phyloP scores from a whole-genome alignment of 495 filamentous ascomycete species.

The Jackrogersella minutella region DNA sequence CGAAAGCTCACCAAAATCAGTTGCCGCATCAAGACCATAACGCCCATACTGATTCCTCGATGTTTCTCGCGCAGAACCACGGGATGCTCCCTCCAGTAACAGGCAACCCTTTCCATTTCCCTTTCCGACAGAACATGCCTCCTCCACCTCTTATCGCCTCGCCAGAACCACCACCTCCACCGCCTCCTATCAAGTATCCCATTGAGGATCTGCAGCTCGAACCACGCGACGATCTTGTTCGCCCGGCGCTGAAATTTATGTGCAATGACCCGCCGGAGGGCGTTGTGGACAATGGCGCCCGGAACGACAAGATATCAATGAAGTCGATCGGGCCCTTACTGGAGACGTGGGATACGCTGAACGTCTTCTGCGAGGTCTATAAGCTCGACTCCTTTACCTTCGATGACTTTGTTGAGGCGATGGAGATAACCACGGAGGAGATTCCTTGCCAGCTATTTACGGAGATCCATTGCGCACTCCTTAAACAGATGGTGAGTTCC shows the following conservation, averaged over 20 bases:
- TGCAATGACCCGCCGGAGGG: conserved; percentile 63
- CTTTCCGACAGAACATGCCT: conserved; percentile 50
- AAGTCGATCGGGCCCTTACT: conserved; percentile 80
- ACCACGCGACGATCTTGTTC: conserved; percentile 62
- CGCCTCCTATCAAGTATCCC: conserved; percentile 89
- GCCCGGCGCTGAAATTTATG: conserved; percentile 81
- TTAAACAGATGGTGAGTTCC: conserved; percentile 85
- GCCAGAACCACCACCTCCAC: conserved; percentile 62
- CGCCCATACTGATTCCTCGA: conserved; percentile 47
- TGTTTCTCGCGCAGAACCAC: conserved; percentile 46
- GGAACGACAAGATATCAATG: conserved; percentile 70
- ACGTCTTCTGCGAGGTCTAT: conserved; percentile 93
- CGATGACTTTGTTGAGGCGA: conserved; percentile 91
- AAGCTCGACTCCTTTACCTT: conserved; percentile 96
- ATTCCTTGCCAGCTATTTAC: conserved; percentile 86
- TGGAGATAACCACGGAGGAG: conserved; percentile 79
- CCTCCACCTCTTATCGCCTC: conserved; percentile 38
- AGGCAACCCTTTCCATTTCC: conserved; percentile 53
- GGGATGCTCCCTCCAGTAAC: conserved; percentile 50
- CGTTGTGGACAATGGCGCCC: conserved; percentile 43
- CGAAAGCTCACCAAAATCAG: conserved; percentile 45
- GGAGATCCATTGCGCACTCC: conserved; percentile 88
- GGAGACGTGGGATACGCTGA: conserved; percentile 94
- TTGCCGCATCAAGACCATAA: conserved; percentile 40
- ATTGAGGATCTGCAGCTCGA: conserved; percentile 90